phyloP scores from a whole-genome alignment of 2,329 filamentous ascomycete species.

The Fusarium hostae region DNA sequence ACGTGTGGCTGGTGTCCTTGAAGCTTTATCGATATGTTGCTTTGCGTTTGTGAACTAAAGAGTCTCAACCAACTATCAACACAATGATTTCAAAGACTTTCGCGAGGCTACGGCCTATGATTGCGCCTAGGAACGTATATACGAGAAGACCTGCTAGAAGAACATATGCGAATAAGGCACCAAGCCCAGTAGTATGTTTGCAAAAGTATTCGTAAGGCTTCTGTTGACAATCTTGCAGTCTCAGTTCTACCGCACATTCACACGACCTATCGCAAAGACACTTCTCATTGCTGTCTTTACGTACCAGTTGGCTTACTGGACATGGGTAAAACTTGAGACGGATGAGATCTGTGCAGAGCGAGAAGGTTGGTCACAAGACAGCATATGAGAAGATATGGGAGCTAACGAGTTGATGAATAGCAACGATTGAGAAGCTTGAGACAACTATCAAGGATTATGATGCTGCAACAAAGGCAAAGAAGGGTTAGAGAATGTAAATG shows the following conservation, averaged over 20 bases:
- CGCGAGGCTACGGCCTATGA: slow-evolving; percentile 25
- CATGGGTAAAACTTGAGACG: slow-evolving; percentile 78
- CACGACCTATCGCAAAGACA: slow-evolving; percentile 77
- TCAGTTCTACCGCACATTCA: slow-evolving; percentile 80
- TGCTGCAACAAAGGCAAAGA: slow-evolving; percentile 37
- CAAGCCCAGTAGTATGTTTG: slow-evolving; percentile 42
- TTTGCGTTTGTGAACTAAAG: not conserved
- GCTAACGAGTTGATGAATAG: slow-evolving; percentile 32
- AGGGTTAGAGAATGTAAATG: slow-evolving; percentile 12
- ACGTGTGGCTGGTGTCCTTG: slow-evolving; percentile 23
- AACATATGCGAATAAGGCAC: slow-evolving; percentile 45
- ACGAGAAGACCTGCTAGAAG: not conserved
- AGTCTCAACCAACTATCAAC: slow-evolving; percentile 2
- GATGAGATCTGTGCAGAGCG: slow-evolving; percentile 73
- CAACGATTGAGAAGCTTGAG: slow-evolving; percentile 52
- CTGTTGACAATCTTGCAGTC: slow-evolving; percentile 53
- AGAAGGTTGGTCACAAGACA: slow-evolving; percentile 57
- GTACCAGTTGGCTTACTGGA: slow-evolving; percentile 81
- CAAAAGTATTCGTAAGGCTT: not conserved
- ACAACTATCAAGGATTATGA: slow-evolving; percentile 52
- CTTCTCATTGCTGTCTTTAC: slow-evolving; percentile 80
- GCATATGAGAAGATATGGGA: slow-evolving; percentile 8
- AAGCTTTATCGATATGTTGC: slow-evolving; percentile 26
- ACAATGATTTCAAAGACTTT: slow-evolving; percentile 21
- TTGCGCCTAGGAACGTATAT: not conserved